Conservation (phyloP, 257 asterid species). For the Capsicum rhomboideum region DNA sequence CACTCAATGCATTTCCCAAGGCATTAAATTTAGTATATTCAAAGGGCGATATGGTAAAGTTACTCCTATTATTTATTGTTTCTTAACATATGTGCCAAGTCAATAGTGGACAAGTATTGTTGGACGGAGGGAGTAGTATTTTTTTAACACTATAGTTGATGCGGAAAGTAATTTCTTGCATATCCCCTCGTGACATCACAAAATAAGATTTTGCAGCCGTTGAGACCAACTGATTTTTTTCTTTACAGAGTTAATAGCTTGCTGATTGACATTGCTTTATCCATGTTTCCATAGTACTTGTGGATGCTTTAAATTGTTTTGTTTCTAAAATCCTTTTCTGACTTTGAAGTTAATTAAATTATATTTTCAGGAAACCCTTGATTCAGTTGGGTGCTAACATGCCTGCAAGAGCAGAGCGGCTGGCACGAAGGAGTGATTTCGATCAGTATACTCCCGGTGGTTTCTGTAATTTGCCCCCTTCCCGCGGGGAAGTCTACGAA, state of each 20-base stretch:
- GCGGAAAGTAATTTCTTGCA: neutral
- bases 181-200: neutral
- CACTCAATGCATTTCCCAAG: too few relatives aligned
- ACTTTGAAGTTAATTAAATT: neutral
- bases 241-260: neutral
- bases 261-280: neutral
- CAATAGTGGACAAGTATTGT: too few relatives aligned
- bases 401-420: constrained; percentile 92
- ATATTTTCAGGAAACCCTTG: constrained; percentile 55
- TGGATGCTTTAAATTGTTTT: neutral
- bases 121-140: too few relatives aligned
- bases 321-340: neutral
- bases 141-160: neutral
- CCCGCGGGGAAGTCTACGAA: constrained; percentile 58
- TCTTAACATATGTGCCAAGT: too few relatives aligned
- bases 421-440: constrained; percentile 71
- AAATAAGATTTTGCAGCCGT: neutral
- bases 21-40: too few relatives aligned
- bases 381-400: constrained; percentile 85
- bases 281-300: neutral
- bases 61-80: too few relatives aligned
- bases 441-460: constrained; percentile 58
- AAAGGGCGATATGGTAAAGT: too few relatives aligned
- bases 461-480: constrained; percentile 28
- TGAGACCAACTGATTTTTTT: neutral